Percentiles rank a stretch among this genome's conserved stretches.
phyloP scores from a whole-genome alignment of 305 asterid species.

The Solanum hybrid region DNA sequence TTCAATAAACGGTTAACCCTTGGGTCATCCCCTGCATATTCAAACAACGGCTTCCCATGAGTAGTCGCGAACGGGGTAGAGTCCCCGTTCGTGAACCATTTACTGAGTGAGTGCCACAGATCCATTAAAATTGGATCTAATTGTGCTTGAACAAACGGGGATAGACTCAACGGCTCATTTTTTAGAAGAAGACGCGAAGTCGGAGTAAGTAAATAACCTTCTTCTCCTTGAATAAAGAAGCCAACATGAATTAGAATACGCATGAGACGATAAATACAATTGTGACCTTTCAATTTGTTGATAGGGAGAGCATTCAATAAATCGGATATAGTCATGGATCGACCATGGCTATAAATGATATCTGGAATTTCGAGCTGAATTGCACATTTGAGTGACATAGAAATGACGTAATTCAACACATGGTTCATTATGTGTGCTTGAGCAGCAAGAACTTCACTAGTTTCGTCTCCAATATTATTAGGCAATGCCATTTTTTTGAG shows the following conservation, averaged over 20 bases:
- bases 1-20: neutral
- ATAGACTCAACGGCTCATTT: conserved; percentile 6
- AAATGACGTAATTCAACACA: neutral
- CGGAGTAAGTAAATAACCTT: conserved; percentile 15
- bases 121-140: conserved; percentile 6
- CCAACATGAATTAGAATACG: conserved; percentile 10
- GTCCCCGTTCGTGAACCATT: conserved; percentile 7
- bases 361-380: neutral
- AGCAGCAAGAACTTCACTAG: neutral
- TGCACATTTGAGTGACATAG: conserved; percentile 10
- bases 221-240: neutral
- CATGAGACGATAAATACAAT: conserved; percentile 16
- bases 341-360: neutral
- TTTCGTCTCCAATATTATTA: neutral
- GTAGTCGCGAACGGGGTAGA: neutral
- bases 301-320: neutral
- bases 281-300: neutral
- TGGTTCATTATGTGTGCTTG: conserved; percentile 5
- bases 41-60: conserved; percentile 2
- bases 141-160: conserved; percentile 1
- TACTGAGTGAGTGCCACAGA: conserved; percentile 1
- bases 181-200: conserved; percentile 16
- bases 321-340: neutral
- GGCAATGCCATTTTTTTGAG: neutral
- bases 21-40: neutral